Base-by-base conservation (phyloP, 2,329 filamentous ascomycete genomes). In the Balansia obtecta region DNA sequence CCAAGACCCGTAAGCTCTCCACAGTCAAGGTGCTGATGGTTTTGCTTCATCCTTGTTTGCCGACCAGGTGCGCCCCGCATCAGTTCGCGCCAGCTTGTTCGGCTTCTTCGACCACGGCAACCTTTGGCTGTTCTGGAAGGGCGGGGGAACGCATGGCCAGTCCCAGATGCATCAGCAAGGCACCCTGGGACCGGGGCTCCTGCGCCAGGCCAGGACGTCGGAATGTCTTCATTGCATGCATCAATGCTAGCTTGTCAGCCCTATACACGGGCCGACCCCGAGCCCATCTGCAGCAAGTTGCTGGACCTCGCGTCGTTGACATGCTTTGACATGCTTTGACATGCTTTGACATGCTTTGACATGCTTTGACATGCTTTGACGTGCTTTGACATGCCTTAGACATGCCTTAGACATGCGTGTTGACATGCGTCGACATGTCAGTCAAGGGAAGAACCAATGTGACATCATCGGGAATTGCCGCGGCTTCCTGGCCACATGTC, bases 201-300 rank as follows among this genome's bases (percentile, higher is more conserved):
- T 32, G 44, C 51, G 48, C 50, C 47, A 33, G 48, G 32, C 48
- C 50, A 50, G 48, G 48, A 45, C 38, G 32, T 47, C 45, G 51
- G 48, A 50, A 52, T 52, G 48, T 50, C 51, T 50, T 52, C 51
- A 48, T 38, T 44, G 38, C 46, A 51, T 45, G 46, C 46, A 44
- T 46, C 38, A 11, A 42, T 40, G 38, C 40, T 51, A 48, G 38
- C 16, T 34, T 48, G 30, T 52, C 51, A 52, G 51, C 51, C 51
- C 51, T 52, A 52, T 44, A 46, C 45, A 49, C 51, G 51, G 51
- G 48, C 51, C 51, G 48, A 43, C 44, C 48, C 44, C 40, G 44
- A 52, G 18, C 48, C 22, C 6, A 27, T 27, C n/a, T 52, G 51
- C 45, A 39, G 50, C 39, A 33, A 45, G 51, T 46, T 39, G 48